These are phyloP conservation scores for Trichoderma sp. DNA, from an alignment of 2,329 filamentous ascomycete species.

Conservation along the genomic window DNA sequence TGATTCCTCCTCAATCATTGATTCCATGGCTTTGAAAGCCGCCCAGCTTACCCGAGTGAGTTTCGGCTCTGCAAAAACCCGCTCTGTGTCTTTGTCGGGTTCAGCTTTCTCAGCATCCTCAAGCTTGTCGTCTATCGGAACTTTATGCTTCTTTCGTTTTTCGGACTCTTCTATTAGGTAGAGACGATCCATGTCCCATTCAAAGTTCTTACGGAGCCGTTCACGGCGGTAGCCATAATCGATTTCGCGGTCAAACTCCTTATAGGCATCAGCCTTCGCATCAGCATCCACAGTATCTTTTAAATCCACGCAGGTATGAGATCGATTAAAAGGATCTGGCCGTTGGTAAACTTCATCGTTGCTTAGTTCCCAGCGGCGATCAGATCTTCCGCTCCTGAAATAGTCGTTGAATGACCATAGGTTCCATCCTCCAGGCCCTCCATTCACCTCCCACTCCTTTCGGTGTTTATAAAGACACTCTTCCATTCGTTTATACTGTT, in stretches of 20 bases:
- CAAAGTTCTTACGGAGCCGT: slow-evolving; percentile 19
- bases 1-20: not conserved
- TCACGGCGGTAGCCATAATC: slow-evolving; percentile 17
- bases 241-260: not conserved
- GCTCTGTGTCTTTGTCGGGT: not conserved
- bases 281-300: not conserved
- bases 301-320: not conserved
- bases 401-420: not conserved
- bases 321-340: not conserved
- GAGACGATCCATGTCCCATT: slow-evolving; percentile 23
- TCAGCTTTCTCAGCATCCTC: not conserved
- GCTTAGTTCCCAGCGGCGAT: not conserved
- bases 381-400: not conserved
- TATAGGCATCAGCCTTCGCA: not conserved
- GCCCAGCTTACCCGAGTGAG: not conserved
- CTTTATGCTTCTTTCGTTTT: not conserved
- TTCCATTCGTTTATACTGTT: slow-evolving; percentile 2
- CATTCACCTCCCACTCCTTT: not conserved
- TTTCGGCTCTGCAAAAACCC: not conserved
- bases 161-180: slow-evolving; percentile 6
- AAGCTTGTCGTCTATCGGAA: not conserved
- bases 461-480: slow-evolving; percentile 3
- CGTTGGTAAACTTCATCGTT: not conserved
- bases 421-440: not conserved
- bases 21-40: not conserved